A percentile compares a stretch with the other conserved stretches of the same genome.
Conservation (phyloP, 495 filamentous ascomycete genomes). For the Tuber melanosporum region DNA sequence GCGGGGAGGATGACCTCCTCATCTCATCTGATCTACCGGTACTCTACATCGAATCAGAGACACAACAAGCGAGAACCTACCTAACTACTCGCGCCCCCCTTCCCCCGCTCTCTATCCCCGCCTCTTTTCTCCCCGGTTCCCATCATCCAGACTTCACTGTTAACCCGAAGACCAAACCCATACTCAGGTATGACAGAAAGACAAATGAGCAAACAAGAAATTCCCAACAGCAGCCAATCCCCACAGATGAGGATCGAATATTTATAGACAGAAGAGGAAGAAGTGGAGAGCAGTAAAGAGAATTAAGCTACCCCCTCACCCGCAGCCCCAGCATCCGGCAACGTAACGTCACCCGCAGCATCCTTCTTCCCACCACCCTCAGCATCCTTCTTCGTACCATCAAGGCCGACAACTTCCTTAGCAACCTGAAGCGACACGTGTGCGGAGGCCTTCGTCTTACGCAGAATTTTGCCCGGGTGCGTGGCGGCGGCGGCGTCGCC, state of each 20-base stretch:
- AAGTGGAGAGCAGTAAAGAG: background rate
- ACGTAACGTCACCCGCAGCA: slow-evolving; percentile 25
- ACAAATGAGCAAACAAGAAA: background rate
- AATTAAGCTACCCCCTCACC: slow-evolving; percentile 15
- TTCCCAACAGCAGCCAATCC: background rate
- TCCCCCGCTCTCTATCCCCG: background rate
- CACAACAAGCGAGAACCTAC: background rate
- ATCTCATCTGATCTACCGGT: background rate
- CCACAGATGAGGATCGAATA: background rate
- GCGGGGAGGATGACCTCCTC: background rate
- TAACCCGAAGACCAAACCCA: background rate
- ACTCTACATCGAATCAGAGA: background rate
- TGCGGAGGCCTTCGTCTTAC: slow-evolving; percentile 29
- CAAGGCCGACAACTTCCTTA: slow-evolving; percentile 35
- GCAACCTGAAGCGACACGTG: slow-evolving; percentile 31
- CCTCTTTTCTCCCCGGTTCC: background rate
- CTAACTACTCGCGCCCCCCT: background rate
- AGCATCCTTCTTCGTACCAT: slow-evolving; percentile 48
- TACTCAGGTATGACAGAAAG: background rate
- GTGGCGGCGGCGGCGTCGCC: slow-evolving; percentile 2
- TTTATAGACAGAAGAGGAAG: background rate
- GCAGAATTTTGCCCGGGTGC: slow-evolving; percentile 27
- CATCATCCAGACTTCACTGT: background rate
- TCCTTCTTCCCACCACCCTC: slow-evolving; percentile 21
- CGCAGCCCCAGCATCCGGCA: slow-evolving; percentile 12